Conservation (phyloP, 306 rosid genomes). For the Dicorynia guianensis region DNA sequence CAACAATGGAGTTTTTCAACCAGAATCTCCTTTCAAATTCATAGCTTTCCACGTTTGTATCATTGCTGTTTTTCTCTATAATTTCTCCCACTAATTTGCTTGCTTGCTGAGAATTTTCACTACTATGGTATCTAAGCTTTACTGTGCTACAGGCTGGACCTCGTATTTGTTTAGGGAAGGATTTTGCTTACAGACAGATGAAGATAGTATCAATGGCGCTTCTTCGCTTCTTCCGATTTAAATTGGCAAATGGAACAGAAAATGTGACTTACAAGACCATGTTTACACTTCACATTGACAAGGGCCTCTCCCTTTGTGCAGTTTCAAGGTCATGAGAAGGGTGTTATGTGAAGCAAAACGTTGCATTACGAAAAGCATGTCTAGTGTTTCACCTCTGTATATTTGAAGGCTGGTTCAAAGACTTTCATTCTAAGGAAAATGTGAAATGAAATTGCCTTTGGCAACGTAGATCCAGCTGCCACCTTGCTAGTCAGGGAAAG, state of each 20-base stretch:
- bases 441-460: too few species aligned
- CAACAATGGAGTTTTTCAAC: conserved; percentile 58
- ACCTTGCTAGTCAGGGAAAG: too few species aligned
- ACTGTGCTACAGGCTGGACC: conserved; percentile 69
- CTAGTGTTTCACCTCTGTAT: too few species aligned
- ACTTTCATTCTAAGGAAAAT: too few species aligned
- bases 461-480: too few species aligned
- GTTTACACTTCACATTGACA: conserved; percentile 82
- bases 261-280: conserved; percentile 62
- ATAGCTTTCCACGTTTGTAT: conserved; percentile 76
- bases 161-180: conserved; percentile 75
- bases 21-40: conserved; percentile 81
- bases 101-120: background rate
- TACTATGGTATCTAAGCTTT: background rate
- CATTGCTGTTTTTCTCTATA: background rate
- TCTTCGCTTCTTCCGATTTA: conserved; percentile 65
- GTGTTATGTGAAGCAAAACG: background rate
- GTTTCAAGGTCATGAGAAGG: conserved; percentile 46
- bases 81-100: background rate
- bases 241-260: conserved; percentile 52
- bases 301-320: conserved; percentile 67
- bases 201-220: conserved; percentile 68
- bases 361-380: background rate
- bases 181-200: conserved; percentile 84
- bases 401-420: too few species aligned